phyloP scores from a whole-genome alignment of 139 green algal genomes.

The Eudorina sp. region DNA sequence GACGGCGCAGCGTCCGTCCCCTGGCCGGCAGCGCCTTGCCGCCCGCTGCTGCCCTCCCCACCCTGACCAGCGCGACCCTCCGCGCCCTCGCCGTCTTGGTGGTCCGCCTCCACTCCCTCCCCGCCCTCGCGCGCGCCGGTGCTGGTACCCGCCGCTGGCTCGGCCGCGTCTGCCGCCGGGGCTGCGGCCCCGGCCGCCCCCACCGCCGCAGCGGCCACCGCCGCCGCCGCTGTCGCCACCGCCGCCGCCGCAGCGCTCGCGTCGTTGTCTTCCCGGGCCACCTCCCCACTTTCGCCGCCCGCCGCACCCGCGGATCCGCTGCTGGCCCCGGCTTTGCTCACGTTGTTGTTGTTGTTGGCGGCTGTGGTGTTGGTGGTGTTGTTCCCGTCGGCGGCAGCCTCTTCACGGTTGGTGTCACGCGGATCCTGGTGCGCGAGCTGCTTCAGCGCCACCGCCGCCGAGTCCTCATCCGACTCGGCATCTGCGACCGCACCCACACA shows the following conservation, averaged over 20 bases:
- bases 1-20: not conserved
- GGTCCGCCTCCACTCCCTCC: not conserved
- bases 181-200: not conserved
- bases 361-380: not conserved
- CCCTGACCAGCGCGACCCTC: not conserved
- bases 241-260: not conserved
- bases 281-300: not conserved
- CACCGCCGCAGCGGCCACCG: too few relatives aligned
- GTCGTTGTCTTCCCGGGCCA: not conserved
- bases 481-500: not conserved
- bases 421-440: constrained; percentile 26
- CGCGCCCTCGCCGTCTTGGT: not conserved
- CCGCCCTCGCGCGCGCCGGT: not conserved
- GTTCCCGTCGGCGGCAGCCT: not conserved
- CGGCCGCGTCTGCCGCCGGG: too few relatives aligned
- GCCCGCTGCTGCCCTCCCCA: not conserved
- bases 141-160: too few relatives aligned
- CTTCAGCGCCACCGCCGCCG: constrained; percentile 40
- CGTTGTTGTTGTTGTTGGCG: not conserved
- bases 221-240: too few relatives aligned
- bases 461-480: constrained; percentile 34
- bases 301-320: too few relatives aligned
- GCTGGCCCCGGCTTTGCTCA: not conserved
- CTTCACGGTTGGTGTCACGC: not conserved
- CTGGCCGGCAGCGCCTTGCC: too few relatives aligned